A percentile compares a stretch with the other conserved stretches of the same genome.
Conservation (phyloP, 768 basidiomycete genomes). For the Tulasnella sp. region DNA sequence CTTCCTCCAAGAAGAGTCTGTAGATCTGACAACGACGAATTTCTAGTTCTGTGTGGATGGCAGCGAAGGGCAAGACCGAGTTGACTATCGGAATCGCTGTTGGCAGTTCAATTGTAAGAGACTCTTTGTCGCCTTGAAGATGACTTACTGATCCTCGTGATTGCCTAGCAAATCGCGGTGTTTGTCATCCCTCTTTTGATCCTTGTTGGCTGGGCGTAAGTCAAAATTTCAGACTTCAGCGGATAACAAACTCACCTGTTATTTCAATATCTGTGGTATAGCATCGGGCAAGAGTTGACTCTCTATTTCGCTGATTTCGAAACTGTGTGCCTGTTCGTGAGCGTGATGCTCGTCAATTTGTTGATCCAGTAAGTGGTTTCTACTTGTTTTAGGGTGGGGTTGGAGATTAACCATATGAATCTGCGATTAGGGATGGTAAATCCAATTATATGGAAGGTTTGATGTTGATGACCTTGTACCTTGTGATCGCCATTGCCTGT, state of each 20-base stretch:
- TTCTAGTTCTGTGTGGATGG: slow-evolving; percentile 78
- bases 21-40: not conserved
- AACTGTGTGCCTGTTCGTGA: slow-evolving; percentile 77
- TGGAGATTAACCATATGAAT: not conserved
- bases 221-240: slow-evolving; percentile 7
- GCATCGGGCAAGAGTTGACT: slow-evolving; percentile 56
- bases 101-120: slow-evolving; percentile 64
- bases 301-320: slow-evolving; percentile 81
- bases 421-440: slow-evolving; percentile 48
- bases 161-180: slow-evolving; percentile 66
- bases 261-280: slow-evolving; percentile 25
- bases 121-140: slow-evolving; percentile 1
- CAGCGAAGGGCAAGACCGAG: slow-evolving; percentile 60
- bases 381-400: not conserved
- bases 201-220: slow-evolving; percentile 76
- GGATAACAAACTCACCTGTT: slow-evolving; percentile 2
- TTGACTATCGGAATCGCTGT: slow-evolving; percentile 69
- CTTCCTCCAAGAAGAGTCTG: not conserved
- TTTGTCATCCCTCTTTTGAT: slow-evolving; percentile 82
- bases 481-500: slow-evolving; percentile 74
- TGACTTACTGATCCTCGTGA: not conserved
- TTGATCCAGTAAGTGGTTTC: slow-evolving; percentile 37
- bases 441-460: slow-evolving; percentile 90
- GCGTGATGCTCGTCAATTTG: slow-evolving; percentile 77
- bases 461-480: slow-evolving; percentile 61